Conservation (phyloP, 441 rosid genomes). For the Pelargonium cotyledonis region DNA sequence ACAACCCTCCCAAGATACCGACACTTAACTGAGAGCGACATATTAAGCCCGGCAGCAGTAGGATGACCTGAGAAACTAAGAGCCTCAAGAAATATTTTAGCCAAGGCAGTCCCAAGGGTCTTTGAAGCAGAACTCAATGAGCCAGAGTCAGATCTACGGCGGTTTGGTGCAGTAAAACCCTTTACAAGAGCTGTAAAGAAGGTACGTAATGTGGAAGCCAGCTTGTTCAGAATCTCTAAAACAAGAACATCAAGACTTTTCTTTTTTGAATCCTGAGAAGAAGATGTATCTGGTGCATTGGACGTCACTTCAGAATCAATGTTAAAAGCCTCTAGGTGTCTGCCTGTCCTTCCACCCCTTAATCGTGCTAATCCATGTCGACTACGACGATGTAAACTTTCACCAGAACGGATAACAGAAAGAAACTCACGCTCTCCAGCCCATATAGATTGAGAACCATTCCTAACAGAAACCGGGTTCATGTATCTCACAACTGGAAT, state of each 20-base stretch:
- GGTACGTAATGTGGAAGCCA: slow-evolving; percentile 63
- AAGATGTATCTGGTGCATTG: slow-evolving; percentile 50
- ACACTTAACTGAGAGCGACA: slow-evolving; percentile 68
- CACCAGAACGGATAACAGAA: slow-evolving; percentile 76
- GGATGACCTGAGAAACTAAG: slow-evolving; percentile 72
- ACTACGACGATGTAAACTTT: slow-evolving; percentile 71
- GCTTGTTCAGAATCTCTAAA: slow-evolving; percentile 64
- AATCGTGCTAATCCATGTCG: slow-evolving; percentile 81
- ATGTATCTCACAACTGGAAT: slow-evolving; percentile 65
- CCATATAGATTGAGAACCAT: slow-evolving; percentile 69
- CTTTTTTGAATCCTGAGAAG: slow-evolving; percentile 59
- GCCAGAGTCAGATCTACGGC: slow-evolving; percentile 85
- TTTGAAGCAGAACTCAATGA: slow-evolving; percentile 73
- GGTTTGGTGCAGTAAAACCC: slow-evolving; percentile 84
- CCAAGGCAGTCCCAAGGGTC: slow-evolving; percentile 80
- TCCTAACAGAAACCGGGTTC: slow-evolving; percentile 72
- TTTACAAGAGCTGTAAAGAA: slow-evolving; percentile 90
- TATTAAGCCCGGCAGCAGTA: slow-evolving; percentile 51
- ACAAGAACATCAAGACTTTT: slow-evolving; percentile 73
- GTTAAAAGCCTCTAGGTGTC: slow-evolving; percentile 74
- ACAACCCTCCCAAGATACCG: slow-evolving; percentile 89
- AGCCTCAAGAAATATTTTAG: slow-evolving; percentile 77
- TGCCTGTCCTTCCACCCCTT: slow-evolving; percentile 84
- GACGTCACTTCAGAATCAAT: slow-evolving; percentile 59
- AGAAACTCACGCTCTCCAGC: slow-evolving; percentile 75